Percentiles rank a stretch among this genome's conserved stretches.
Evolutionary conservation across 306 rosid species (phyloP).

Genomic region (Ochetophila trinervis): DNA sequence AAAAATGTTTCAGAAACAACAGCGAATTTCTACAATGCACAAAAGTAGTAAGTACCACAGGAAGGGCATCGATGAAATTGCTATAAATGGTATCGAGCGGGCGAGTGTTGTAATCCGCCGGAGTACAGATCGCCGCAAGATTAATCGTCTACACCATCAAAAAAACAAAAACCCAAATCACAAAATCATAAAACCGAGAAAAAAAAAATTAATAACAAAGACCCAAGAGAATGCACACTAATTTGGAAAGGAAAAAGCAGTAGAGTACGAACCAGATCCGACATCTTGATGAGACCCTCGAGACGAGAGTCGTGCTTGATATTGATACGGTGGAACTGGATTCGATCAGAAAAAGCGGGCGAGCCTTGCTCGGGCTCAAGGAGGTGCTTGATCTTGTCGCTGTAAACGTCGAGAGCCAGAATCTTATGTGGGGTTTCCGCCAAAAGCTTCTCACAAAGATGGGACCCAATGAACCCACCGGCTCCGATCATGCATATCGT

Average conservation of each 20-base stretch:
- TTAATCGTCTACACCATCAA: slow-evolving; percentile 59
- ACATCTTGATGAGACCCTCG: slow-evolving; percentile 80
- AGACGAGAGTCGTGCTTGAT: slow-evolving; percentile 88
- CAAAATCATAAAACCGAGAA: slow-evolving; percentile 1
- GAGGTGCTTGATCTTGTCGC: slow-evolving; percentile 85
- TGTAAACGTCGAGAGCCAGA: slow-evolving; percentile 76
- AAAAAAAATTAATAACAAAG: neutral
- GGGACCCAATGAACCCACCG: slow-evolving; percentile 93
- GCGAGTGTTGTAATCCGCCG: slow-evolving; percentile 94
- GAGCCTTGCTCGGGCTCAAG: slow-evolving; percentile 50
- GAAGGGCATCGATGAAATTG: slow-evolving; percentile 90
- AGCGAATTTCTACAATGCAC: neutral
- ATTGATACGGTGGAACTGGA: slow-evolving; percentile 87
- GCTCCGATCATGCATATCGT: slow-evolving; percentile 97
- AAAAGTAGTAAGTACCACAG: slow-evolving; percentile 54
- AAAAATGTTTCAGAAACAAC: neutral
- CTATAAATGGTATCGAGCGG: slow-evolving; percentile 90
- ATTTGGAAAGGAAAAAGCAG: neutral
- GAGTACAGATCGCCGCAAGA: slow-evolving; percentile 93
- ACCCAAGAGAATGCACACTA: neutral
- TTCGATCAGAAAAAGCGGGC: slow-evolving; percentile 68
- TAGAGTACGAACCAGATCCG: slow-evolving; percentile 72
- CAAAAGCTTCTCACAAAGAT: slow-evolving; percentile 86
- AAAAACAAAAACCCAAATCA: neutral
- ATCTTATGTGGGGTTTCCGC: slow-evolving; percentile 77